Evolutionary conservation across 2,329 filamentous ascomycete species (phyloP).

Genomic region (Pyrenophora graminea): DNA sequence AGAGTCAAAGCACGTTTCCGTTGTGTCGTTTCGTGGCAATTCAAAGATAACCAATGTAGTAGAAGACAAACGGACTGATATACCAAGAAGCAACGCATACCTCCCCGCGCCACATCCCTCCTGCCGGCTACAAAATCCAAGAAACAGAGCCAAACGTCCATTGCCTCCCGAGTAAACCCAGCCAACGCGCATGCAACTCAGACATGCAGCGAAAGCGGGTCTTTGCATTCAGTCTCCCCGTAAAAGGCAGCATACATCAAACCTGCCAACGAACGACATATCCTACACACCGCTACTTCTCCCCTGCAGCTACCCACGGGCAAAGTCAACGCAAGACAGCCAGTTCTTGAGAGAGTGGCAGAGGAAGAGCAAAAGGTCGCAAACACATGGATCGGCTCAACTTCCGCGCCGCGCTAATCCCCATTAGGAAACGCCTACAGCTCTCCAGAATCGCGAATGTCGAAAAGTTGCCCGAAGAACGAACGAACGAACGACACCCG

Average conservation of each 20-base stretch:
- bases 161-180: slow-evolving; percentile 1
- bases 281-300: too few species aligned
- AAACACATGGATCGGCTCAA: slow-evolving; percentile 17
- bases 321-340: neutral
- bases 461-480: slow-evolving; percentile 16
- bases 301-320: too few species aligned
- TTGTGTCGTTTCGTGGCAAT: slow-evolving; percentile 3
- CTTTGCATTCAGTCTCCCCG: neutral
- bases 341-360: neutral
- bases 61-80: slow-evolving; percentile 16
- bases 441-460: slow-evolving; percentile 1
- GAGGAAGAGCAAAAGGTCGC: slow-evolving; percentile 8
- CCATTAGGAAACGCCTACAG: slow-evolving; percentile 15
- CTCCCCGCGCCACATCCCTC: neutral
- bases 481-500: neutral
- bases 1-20: slow-evolving; percentile 6
- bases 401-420: slow-evolving; percentile 12
- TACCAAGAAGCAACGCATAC: neutral
- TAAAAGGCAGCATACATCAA: neutral
- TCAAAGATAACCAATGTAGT: neutral
- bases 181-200: neutral
- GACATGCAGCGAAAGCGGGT: neutral
- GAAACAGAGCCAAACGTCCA: neutral
- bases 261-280: neutral
- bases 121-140: neutral